Evolutionary conservation across 23 red algal species (phyloP).

Genomic region (Agarophyton chilense): DNA sequence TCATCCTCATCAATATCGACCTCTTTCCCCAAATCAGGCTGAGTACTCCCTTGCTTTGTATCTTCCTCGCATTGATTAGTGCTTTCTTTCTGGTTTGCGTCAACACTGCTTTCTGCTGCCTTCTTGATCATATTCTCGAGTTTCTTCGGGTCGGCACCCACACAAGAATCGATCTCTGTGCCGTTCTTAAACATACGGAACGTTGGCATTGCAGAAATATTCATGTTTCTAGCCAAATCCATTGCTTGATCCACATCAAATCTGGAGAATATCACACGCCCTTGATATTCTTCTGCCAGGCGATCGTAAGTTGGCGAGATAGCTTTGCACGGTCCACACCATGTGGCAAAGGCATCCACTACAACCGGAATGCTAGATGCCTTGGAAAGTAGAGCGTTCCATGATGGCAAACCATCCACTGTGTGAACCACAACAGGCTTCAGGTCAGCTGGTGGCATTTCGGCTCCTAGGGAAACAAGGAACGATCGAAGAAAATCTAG

Average conservation of each 20-base stretch:
- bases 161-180: conserved; percentile 4
- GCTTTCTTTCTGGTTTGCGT: neutral
- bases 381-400: neutral
- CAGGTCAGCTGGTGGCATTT: neutral
- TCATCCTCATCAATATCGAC: neutral
- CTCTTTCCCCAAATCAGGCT: neutral
- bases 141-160: conserved; percentile 44
- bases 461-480: neutral
- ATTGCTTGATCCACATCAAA: conserved; percentile 17
- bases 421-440: neutral
- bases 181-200: conserved; percentile 46
- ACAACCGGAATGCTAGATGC: conserved; percentile 23
- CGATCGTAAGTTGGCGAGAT: conserved; percentile 50
- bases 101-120: neutral
- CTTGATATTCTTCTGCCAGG: conserved; percentile 28
- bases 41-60: neutral
- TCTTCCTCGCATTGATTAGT: neutral
- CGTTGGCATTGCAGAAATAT: conserved; percentile 51
- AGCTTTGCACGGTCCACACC: conserved; percentile 66
- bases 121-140: conserved; percentile 55
- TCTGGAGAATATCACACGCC: neutral
- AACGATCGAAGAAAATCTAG: neutral
- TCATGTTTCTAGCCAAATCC: conserved; percentile 40
- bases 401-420: neutral
- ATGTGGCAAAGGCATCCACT: conserved; percentile 53